Evolutionary conservation across 202 grass and related monocot genomes (phyloP), one percentile per base, ranked within the genome.

Genomic region (Cymbopogon flexuosus): DNA sequence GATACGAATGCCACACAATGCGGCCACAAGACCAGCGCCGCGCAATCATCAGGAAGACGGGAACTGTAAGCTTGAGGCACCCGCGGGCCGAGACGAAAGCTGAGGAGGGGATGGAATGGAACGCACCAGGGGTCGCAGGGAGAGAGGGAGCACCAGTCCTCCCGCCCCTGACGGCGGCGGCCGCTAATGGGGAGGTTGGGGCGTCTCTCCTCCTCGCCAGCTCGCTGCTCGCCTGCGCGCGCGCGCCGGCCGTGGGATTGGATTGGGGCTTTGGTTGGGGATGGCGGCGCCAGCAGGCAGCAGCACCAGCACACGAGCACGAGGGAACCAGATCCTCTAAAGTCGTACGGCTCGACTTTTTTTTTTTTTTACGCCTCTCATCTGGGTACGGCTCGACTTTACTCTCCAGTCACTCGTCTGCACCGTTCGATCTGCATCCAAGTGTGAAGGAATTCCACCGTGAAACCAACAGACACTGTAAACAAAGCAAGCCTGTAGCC

Each of bases 331-430:
- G n/a, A n/a, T n/a, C n/a, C n/a, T 35, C 34, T 35, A 35, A 35
- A 35, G 34, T 35, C 34, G 34, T 35, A 35, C 34, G 4, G 34
- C 3, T 35, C 34, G 34, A 35, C 34, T 35, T 3, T 5, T n/a
- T n/a, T n/a, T n/a, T n/a, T n/a, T n/a, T n/a, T 86, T 93, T 80
- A 88, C 94, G 60, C 94, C 94, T 81, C 94, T n/a, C n/a, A n/a
- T n/a, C n/a, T n/a, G n/a, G n/a, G n/a, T n/a, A n/a, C n/a, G n/a
- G n/a, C n/a, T n/a, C n/a, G n/a, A n/a, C n/a, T n/a, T n/a, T n/a
- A n/a, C n/a, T n/a, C n/a, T n/a, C n/a, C n/a, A n/a, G n/a, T n/a
- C n/a, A 4, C 3, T 35, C 3, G n/a, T n/a, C n/a, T n/a, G n/a
- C n/a, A n/a, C n/a, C n/a, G n/a, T n/a, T n/a, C n/a, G n/a, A n/a